Evolutionary conservation across 2,329 filamentous ascomycete genomes (phyloP).

Genomic region (Cordyceps militaris): DNA sequence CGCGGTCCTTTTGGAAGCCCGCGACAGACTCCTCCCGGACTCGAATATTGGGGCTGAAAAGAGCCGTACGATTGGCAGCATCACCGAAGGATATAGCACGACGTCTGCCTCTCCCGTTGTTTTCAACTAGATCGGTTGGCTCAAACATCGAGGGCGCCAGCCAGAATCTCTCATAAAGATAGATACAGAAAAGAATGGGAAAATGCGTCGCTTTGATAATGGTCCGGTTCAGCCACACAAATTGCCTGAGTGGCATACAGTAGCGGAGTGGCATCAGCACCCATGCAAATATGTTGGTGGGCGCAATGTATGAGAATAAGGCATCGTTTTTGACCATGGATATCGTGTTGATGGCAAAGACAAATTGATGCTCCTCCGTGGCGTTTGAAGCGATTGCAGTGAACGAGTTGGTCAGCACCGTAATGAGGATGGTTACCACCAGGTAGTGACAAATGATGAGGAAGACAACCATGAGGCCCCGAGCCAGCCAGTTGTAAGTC

Average conservation of each 20-base stretch:
- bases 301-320: constrained; percentile 87
- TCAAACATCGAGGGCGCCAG: constrained; percentile 71
- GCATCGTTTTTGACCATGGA: constrained; percentile 99
- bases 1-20: constrained; percentile 83
- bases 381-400: constrained; percentile 92
- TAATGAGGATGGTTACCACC: constrained; percentile 88
- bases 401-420: constrained; percentile 93
- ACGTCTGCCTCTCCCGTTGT: constrained; percentile 45
- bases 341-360: constrained; percentile 95
- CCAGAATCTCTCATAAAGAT: constrained; percentile 75
- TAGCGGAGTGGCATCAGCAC: constrained; percentile 76
- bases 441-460: constrained; percentile 94
- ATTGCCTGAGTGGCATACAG: constrained; percentile 69
- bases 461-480: constrained; percentile 69
- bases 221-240: constrained; percentile 79
- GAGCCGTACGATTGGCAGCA: constrained; percentile 45
- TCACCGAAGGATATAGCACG: constrained; percentile 52
- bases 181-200: constrained; percentile 80
- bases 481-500: constrained; percentile 71
- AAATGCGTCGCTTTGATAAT: constrained; percentile 90
- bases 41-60: constrained; percentile 67
- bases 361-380: constrained; percentile 83
- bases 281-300: constrained; percentile 89
- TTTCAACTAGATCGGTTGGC: constrained; percentile 78
- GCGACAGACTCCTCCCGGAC: constrained; percentile 80